phyloP scores from a whole-genome alignment of 305 asterid species.

The Nicotiana rustica region DNA sequence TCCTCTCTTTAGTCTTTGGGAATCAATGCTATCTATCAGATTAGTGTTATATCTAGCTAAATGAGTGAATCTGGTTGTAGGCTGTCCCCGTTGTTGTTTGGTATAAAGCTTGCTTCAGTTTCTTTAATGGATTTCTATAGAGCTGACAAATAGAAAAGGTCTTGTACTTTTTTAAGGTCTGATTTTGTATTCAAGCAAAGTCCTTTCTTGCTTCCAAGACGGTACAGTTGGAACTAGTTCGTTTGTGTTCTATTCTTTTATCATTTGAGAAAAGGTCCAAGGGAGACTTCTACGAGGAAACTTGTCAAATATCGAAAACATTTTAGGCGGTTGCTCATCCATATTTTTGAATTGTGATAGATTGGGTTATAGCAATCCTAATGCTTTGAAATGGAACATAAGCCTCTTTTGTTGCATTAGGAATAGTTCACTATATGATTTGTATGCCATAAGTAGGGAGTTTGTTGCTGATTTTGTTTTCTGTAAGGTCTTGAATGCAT shows the following conservation, averaged over 20 bases:
- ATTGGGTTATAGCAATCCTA: conserved; percentile 7
- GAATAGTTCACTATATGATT: background rate
- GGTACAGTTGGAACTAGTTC: background rate
- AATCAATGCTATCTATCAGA: background rate
- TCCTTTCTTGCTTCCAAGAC: conserved; percentile 1
- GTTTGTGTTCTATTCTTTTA: background rate
- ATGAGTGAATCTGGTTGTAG: conserved; percentile 14
- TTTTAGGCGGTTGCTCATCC: background rate
- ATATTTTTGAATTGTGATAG: background rate
- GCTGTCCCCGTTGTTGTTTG: background rate
- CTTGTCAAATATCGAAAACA: background rate
- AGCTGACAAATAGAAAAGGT: background rate
- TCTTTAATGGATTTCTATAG: background rate
- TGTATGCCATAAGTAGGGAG: background rate
- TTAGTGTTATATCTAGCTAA: background rate
- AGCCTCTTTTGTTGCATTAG: conserved; percentile 29
- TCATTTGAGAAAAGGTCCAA: background rate
- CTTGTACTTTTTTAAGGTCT: background rate
- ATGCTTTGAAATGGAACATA: conserved; percentile 1
- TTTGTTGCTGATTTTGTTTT: conserved; percentile 23
- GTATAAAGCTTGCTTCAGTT: conserved; percentile 16
- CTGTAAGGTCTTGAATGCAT: background rate
- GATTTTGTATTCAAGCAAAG: background rate
- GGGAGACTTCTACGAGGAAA: conserved; percentile 19
- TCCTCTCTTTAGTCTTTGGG: background rate